A percentile compares a stretch with the other conserved stretches of the same genome.
Conservation (phyloP, 306 rosid genomes). For the Carpinus viminea region DNA sequence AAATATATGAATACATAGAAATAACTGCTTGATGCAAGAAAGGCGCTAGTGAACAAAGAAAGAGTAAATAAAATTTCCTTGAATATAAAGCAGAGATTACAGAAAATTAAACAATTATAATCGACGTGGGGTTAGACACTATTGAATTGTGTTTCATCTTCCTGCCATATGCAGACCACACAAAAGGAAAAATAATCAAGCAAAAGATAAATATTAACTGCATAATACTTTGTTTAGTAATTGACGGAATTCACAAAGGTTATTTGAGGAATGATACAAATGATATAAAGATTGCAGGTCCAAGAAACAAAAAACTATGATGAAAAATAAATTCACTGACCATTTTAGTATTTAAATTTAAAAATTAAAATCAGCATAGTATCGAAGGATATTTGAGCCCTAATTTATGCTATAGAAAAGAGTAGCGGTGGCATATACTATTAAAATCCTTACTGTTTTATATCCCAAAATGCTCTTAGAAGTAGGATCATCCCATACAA, state of each 20-base stretch:
- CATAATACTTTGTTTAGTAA: neutral
- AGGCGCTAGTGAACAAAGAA: constrained; percentile 21
- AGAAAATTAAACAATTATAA: constrained; percentile 14
- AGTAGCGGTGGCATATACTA: constrained; percentile 5
- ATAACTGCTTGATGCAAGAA: constrained; percentile 1
- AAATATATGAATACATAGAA: neutral
- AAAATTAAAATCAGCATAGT: neutral
- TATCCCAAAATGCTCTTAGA: constrained; percentile 66
- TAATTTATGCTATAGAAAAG: neutral
- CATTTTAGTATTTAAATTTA: neutral
- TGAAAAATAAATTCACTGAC: neutral
- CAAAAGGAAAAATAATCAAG: neutral
- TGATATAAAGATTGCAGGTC: neutral
- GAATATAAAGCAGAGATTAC: constrained; percentile 1
- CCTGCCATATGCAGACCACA: neutral
- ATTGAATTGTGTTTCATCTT: neutral
- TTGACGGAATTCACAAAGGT: neutral
- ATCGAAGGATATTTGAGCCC: neutral
- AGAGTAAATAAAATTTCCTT: neutral
- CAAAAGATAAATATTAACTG: neutral
- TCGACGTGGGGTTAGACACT: neutral
- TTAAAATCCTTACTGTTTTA: constrained; percentile 51
- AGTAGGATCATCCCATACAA: constrained; percentile 95
- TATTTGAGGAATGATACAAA: neutral
- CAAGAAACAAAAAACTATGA: neutral